Evolutionary conservation across 2,329 filamentous ascomycete species (phyloP), one percentile per base, ranked within the genome.

Genomic region (Phaeomoniella chlamydospora): DNA sequence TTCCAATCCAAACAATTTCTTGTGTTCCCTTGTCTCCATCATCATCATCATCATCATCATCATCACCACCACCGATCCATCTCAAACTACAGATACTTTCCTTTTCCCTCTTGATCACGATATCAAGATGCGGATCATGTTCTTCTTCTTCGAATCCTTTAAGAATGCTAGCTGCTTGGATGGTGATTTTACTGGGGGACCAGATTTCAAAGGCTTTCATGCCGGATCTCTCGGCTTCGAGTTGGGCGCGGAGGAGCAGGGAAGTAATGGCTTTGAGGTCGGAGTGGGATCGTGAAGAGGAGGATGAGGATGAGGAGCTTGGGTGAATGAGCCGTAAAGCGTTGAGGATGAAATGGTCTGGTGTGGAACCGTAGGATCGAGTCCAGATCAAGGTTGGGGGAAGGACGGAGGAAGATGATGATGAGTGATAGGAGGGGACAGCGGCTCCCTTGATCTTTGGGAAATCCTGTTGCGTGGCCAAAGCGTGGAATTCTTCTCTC

Each of bases 401-500:
- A n/a, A 26, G 4, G 10, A 17, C 18, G 9, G 32, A 16, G 16
- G 11, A 17, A 4, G 17, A 16, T 6, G 15, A 17, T 17, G 30
- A 14, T 6, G 9, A 10, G 32, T 16, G 9, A 9, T 17, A 17
- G 17, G 10, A 16, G 9, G 60, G 59, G 31, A 77, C 73, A 1
- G 85, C 64, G 2, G 81, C 84, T 11, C 87, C 87, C 49, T 80
- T 79, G 37, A 81, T 61, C 1, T 61, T 50, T 0, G 82, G 78
- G 0, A 44, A 43, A 12, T 43, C 43, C 4, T 52, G 52, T 13
- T 62, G 59, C 2, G 87, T 62, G 42, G 74, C 68, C 37, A 68
- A 65, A 4, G 70, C 72, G 49, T 88, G 77, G 54, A 81, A 90
- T 34, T 86, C 76, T 57, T 94, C 85, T 34, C 88, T 74, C 39